These are phyloP conservation scores for Iberis pinnata DNA, from an alignment of 345 rosid genomes.

Conservation along the genomic window DNA sequence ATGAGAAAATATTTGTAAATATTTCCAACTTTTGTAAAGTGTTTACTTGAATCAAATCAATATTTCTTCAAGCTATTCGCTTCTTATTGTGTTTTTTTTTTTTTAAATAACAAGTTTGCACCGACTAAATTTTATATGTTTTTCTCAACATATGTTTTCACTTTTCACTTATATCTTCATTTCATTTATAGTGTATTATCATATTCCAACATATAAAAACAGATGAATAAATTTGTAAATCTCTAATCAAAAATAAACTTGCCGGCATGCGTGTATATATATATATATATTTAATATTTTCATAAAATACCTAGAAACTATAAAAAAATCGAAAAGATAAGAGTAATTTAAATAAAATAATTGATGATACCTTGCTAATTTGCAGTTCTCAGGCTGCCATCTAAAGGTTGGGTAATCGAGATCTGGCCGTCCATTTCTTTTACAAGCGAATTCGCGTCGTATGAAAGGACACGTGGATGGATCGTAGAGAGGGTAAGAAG, in stretches of 20 bases:
- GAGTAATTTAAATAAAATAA: not conserved
- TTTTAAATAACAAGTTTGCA: too few species aligned
- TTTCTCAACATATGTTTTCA: too few species aligned
- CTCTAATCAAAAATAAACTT: too few species aligned
- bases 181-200: too few species aligned
- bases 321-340: not conserved
- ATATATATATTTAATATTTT: too few species aligned
- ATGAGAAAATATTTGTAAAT: not conserved
- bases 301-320: too few species aligned
- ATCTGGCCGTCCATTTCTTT: constrained; percentile 70
- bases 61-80: not conserved
- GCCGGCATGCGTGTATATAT: too few species aligned
- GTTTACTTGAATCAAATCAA: not conserved
- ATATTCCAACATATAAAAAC: too few species aligned
- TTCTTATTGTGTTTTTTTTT: not conserved
- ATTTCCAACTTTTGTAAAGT: not conserved
- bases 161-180: too few species aligned
- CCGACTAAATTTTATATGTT: too few species aligned
- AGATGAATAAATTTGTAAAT: too few species aligned
- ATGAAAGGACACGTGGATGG: constrained; percentile 63
- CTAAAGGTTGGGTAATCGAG: constrained; percentile 42
- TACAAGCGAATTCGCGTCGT: constrained; percentile 54
- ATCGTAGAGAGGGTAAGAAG: constrained; percentile 54
- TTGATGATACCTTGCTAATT: constrained; percentile 40
- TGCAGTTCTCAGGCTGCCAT: constrained; percentile 70